Percentiles rank a stretch among this genome's conserved stretches.
phyloP scores from a whole-genome alignment of 2,329 filamentous ascomycete species.

The Colletotrichum siamense region DNA sequence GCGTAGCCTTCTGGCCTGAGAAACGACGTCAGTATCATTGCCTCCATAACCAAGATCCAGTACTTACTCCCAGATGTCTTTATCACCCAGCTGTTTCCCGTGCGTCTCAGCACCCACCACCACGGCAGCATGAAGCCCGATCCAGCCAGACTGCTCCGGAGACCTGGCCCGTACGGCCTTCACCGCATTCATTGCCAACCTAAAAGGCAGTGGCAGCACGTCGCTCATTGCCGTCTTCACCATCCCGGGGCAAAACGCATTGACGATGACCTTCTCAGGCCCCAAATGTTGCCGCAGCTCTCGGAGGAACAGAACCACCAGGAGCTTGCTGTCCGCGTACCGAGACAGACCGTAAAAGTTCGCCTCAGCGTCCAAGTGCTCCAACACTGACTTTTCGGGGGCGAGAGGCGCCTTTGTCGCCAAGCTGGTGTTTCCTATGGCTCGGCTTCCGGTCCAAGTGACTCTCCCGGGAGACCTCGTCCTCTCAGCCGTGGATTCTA shows the following conservation, averaged over 20 bases:
- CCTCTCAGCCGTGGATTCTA: conserved; percentile 13
- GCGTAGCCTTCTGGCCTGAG: background rate
- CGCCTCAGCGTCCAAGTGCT: background rate
- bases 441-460: background rate
- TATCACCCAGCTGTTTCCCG: conserved; percentile 5
- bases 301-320: background rate
- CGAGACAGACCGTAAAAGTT: background rate
- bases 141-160: background rate
- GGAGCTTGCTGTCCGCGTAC: conserved; percentile 9
- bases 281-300: background rate
- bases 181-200: background rate
- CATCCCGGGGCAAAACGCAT: conserved; percentile 12
- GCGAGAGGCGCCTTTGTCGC: background rate
- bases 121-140: background rate
- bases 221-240: conserved; percentile 9
- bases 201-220: background rate
- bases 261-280: background rate
- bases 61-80: conserved; percentile 3
- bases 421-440: background rate
- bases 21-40: background rate
- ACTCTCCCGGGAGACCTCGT: background rate
- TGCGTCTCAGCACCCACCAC: conserved; percentile 3
- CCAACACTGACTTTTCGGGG: conserved; percentile 9
- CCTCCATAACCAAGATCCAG: background rate
- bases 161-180: background rate